Evolutionary conservation across 306 rosid genomes (phyloP), one percentile per base, ranked within the genome.

Genomic region (Erythrophleum fordii): DNA sequence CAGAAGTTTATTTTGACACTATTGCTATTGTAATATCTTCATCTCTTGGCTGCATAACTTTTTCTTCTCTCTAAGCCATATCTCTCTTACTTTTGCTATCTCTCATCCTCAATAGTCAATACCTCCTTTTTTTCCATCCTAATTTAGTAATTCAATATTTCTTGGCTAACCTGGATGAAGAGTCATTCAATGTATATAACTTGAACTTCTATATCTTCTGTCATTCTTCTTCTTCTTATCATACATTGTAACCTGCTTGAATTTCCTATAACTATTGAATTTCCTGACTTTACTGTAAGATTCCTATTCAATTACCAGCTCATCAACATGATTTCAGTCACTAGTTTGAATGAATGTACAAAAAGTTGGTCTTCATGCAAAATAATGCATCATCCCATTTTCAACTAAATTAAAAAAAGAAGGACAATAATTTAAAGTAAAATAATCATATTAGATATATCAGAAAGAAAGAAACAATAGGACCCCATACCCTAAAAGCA

Each of bases 401-500:
- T 72, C 44, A 68, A 56, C 59, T 71, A 9, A 49, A 12, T 60
- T 13, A 1, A 1, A 67, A 10, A 16, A 41, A 64, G 11, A 8
- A 53, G 3, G 69, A 45, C 34, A 59, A 26, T 35, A 41, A 55
- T 37, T 45, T 61, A 51, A 80, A 39, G 78, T 52, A 42, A 80
- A 76, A 77, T 76, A 76, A 83, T 74, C 7, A 58, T 61, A n/a
- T 1, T 8, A 28, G 51, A 76, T 31, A 80, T 72, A 72, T 66
- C 17, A 79, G 44, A 28, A 35, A 79, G 25, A 70, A 76, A 73
- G 75, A 49, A 65, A 51, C 61, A 20, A 51, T 23, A 77, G 72
- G 87, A 73, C 84, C 72, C 68, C 69, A 9, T 83, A 34, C 80
- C 83, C 77, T 17, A 75, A 86, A 89, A 80, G 83, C 84, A 82